Conservation (phyloP, 176 grass and related monocot genomes). For the Juncus inflexus region DNA sequence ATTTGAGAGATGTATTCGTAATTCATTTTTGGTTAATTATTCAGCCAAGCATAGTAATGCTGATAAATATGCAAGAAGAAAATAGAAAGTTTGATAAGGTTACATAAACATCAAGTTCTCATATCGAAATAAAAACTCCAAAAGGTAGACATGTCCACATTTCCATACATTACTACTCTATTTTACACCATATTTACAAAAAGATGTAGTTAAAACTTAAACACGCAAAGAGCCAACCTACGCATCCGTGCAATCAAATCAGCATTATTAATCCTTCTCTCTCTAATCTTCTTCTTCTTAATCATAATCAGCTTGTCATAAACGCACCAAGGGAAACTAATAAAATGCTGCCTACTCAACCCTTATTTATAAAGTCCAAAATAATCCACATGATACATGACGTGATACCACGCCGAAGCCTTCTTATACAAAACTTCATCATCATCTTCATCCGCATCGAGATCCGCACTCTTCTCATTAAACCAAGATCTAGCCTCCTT, state of each 20-base stretch:
- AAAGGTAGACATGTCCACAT: neutral
- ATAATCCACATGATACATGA: slow-evolving; percentile 48
- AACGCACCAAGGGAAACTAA: slow-evolving; percentile 75
- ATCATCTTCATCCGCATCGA: slow-evolving; percentile 15
- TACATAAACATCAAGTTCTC: slow-evolving; percentile 6
- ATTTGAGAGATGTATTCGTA: neutral
- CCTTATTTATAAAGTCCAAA: slow-evolving; percentile 47
- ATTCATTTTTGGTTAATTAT: neutral
- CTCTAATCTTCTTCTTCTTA: slow-evolving; percentile 42
- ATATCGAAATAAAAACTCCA: neutral
- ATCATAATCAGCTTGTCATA: slow-evolving; percentile 52
- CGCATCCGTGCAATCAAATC: slow-evolving; percentile 24
- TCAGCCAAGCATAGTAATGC: no score
- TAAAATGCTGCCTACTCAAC: slow-evolving; percentile 44
- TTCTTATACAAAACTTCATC: slow-evolving; percentile 43
- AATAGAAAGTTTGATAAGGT: no score
- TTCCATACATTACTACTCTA: neutral
- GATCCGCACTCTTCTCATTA: slow-evolving; percentile 16
- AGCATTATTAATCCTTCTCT: slow-evolving; percentile 15
- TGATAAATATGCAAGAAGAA: no score
- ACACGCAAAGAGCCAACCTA: slow-evolving; percentile 8
- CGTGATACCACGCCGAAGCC: slow-evolving; percentile 77
- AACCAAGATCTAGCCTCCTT: slow-evolving; percentile 73
- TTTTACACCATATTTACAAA: neutral
- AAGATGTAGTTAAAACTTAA: neutral